Evolutionary conservation across 805 yeast genomes (phyloP), one percentile per base, ranked within the genome.

Genomic region (Starmerella sirachaensis): DNA sequence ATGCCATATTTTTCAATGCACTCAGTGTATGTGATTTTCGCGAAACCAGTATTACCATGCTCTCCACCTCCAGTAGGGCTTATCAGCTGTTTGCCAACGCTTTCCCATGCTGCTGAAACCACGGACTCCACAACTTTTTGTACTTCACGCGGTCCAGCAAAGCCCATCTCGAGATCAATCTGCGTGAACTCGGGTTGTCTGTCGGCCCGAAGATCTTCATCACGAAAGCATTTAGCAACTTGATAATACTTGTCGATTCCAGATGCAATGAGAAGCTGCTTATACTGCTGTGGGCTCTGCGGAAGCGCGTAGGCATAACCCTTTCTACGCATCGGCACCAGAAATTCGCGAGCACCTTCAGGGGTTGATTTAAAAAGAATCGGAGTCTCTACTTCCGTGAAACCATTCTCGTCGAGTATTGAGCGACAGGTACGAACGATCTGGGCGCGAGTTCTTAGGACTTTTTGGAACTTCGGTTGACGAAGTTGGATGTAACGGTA

Each of bases 151-250:
- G 73, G 72, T 45, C 66, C 66, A 3, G 86, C 77, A 62, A 78
- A 91, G 14, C 86, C 72, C 88, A 91, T 78, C 58, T 91, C 99
- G 60, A 91, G 50, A 65, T 91, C 99, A n/a, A 91, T 62, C 60
- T 91, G 99, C 1, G 98, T 91, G 57, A 91, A 91, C 56, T 91
- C 98, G 0, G 97, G 97, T 59, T 91, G 98, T 58, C 98, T 71
- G 57, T 91, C 98, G 1, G 83, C 76, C 42, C 99, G 69, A 40
- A 91, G 66, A 60, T 91, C 97, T 57, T 91, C 99, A 57, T 91
- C 98, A 47, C 99, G 68, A 57, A 91, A 91, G 57, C 99, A 91
- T 52, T 73, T 76, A 3, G 98, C 97, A 27, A 91, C 64, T 60
- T 91, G 98, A 58, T 73, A 91, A 58, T 91, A 91, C 33, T 73